Conservation (phyloP, 225 moss, liverwort and hornwort genomes). For the Straminergon stramineum region DNA sequence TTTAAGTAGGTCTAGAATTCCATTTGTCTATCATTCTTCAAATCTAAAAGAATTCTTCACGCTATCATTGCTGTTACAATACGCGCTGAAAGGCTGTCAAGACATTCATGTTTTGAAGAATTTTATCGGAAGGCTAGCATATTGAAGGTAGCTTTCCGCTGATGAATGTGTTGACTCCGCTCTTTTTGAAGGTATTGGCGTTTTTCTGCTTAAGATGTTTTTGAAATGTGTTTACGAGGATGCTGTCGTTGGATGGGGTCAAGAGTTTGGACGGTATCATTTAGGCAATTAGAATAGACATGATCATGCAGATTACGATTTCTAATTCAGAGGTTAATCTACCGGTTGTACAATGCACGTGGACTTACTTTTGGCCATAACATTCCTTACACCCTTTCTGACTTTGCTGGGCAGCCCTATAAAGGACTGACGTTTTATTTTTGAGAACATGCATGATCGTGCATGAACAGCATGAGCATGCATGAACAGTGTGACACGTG, state of each 20-base stretch:
- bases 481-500: neutral
- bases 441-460: neutral
- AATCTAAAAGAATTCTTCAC: neutral
- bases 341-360: neutral
- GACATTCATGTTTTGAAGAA: neutral
- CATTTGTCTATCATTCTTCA: neutral
- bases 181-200: neutral
- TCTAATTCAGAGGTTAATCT: neutral
- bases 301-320: neutral
- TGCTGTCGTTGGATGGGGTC: neutral
- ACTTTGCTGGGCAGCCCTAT: neutral
- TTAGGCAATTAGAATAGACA: neutral
- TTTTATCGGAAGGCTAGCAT: neutral
- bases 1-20: slow-evolving; percentile 2
- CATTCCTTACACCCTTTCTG: neutral
- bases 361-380: neutral
- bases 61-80: neutral
- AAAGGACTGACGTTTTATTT: neutral
- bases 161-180: neutral
- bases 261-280: neutral
- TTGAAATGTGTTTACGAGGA: neutral
- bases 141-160: neutral
- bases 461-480: neutral
- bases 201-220: neutral
- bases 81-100: neutral